Percentiles rank a stretch among this genome's conserved stretches.
Conservation (phyloP, 306 rosid genomes). For the Lathyrus aphaca region DNA sequence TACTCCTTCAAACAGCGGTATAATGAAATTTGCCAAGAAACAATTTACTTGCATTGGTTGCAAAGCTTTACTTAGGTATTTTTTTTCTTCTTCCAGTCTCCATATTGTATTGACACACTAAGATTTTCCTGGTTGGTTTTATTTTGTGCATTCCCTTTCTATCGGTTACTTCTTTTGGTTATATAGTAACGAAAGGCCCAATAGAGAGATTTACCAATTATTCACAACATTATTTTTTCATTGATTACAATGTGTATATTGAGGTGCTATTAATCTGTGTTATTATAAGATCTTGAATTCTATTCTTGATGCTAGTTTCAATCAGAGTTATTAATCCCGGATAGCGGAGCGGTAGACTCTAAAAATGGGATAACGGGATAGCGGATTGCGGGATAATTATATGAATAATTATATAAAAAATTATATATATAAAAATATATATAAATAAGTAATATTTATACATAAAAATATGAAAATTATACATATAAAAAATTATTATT, state of each 20-base stretch:
- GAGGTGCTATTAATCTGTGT: neutral
- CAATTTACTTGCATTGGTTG: constrained; percentile 91
- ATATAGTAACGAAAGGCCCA: constrained; percentile 24
- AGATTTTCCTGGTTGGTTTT: constrained; percentile 34
- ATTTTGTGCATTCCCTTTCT: constrained; percentile 26
- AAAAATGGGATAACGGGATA: too few relatives aligned
- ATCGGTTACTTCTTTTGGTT: constrained; percentile 21
- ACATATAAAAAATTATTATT: too few relatives aligned
- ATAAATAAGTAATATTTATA: too few relatives aligned
- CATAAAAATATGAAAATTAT: too few relatives aligned
- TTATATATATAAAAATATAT: too few relatives aligned
- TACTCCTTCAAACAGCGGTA: constrained; percentile 90
- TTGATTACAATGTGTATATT: neutral
- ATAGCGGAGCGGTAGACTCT: too few relatives aligned
- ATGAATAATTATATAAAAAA: too few relatives aligned
- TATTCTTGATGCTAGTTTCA: neutral
- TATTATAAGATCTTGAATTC: constrained; percentile 8
- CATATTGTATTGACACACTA: constrained; percentile 7
- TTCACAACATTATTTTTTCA: neutral
- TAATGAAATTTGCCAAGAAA: constrained; percentile 90
- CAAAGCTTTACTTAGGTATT: constrained; percentile 91
- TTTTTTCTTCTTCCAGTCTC: neutral
- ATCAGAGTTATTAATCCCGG: too few relatives aligned
- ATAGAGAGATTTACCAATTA: constrained; percentile 21
- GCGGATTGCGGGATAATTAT: too few relatives aligned